Conservation (phyloP, 2,329 filamentous ascomycete genomes). For the Intubia oerlemansii region DNA sequence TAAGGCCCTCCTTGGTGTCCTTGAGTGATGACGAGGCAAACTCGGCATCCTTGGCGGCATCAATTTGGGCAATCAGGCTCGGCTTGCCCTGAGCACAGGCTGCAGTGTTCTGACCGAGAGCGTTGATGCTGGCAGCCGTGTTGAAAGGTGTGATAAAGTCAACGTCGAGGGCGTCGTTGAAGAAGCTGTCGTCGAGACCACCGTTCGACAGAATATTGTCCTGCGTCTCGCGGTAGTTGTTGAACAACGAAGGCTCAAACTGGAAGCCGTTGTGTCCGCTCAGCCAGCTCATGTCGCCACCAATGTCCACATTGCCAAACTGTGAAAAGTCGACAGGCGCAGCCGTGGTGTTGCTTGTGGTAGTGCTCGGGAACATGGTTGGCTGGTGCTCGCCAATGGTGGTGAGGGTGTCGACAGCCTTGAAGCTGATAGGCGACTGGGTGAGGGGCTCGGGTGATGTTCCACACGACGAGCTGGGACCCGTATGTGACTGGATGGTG, state of each 20-base stretch:
- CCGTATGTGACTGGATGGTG: slow-evolving; percentile 37
- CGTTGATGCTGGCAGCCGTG: slow-evolving; percentile 28
- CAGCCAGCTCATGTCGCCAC: slow-evolving; percentile 49
- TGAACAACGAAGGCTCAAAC: slow-evolving; percentile 83
- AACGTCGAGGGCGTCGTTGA: slow-evolving; percentile 58
- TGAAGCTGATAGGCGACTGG: slow-evolving; percentile 46
- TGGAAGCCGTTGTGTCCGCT: slow-evolving; percentile 60
- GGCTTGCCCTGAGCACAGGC: slow-evolving; percentile 32
- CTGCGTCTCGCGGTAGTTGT: slow-evolving; percentile 78
- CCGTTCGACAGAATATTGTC: slow-evolving; percentile 50
- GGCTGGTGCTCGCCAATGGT: slow-evolving; percentile 44
- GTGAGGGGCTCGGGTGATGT: slow-evolving; percentile 60
- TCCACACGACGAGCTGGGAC: slow-evolving; percentile 44
- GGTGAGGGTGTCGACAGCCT: slow-evolving; percentile 34
- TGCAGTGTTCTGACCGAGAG: too few species aligned
- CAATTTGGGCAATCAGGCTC: slow-evolving; percentile 58
- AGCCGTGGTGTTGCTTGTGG: not conserved
- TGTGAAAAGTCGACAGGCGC: slow-evolving; percentile 15
- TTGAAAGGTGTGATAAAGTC: slow-evolving; percentile 74
- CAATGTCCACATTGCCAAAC: slow-evolving; percentile 21
- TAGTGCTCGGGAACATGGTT: slow-evolving; percentile 24
- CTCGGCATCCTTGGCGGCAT: slow-evolving; percentile 49
- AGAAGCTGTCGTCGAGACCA: slow-evolving; percentile 48
- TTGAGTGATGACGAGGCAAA: slow-evolving; percentile 6
- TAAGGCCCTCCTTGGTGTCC: slow-evolving; percentile 28